A percentile compares a stretch with the other conserved stretches of the same genome.
Conservation (phyloP, 1,139 yeast genomes). For the Taphrina confusa region DNA sequence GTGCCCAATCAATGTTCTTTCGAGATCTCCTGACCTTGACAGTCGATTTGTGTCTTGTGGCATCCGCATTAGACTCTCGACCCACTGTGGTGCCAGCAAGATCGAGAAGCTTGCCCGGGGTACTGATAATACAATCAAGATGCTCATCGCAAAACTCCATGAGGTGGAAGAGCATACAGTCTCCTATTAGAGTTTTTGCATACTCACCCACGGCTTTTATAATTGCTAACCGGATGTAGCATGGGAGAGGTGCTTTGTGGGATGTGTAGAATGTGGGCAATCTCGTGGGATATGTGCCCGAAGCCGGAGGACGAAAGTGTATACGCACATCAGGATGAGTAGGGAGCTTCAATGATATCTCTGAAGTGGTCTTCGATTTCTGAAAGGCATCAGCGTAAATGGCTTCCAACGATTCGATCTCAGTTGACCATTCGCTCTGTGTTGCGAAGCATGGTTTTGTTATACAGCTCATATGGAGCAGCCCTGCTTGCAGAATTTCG, state of each 20-base stretch:
- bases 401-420: conserved; percentile 65
- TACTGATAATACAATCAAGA: conserved; percentile 57
- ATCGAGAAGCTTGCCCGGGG: conserved; percentile 70
- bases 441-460: conserved; percentile 44
- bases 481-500: conserved; percentile 43
- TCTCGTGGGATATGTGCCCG: conserved; percentile 43
- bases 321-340: conserved; percentile 46
- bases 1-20: conserved; percentile 3
- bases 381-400: conserved; percentile 52
- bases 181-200: conserved; percentile 59
- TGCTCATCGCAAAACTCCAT: conserved; percentile 76
- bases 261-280: conserved; percentile 43
- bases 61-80: conserved; percentile 23
- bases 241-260: conserved; percentile 37
- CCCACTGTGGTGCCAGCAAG: conserved; percentile 43
- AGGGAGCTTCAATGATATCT: conserved; percentile 37
- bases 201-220: conserved; percentile 51
- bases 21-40: neutral
- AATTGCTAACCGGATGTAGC: conserved; percentile 68
- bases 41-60: conserved; percentile 12
- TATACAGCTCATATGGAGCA: conserved; percentile 50
- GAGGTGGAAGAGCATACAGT: conserved; percentile 64
- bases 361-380: conserved; percentile 21
- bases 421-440: conserved; percentile 65
- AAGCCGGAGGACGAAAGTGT: conserved; percentile 50